These are phyloP conservation scores for Cylindrotheca fusiformis DNA, from an alignment of 108 stramenopile genomes.

Conservation along the genomic window DNA sequence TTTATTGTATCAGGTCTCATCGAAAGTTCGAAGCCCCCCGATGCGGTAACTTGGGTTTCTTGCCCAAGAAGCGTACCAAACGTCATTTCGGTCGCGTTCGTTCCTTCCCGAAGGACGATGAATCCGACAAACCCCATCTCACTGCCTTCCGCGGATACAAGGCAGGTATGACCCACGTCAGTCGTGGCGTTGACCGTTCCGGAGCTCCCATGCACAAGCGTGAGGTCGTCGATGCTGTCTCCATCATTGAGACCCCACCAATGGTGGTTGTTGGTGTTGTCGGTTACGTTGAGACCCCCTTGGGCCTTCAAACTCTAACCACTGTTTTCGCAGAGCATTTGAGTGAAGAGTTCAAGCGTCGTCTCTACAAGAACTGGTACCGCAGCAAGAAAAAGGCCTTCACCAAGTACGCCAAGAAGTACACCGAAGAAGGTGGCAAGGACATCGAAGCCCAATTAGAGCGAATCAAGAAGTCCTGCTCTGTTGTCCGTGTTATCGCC, in stretches of 20 bases:
- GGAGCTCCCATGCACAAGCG: constrained; percentile 99
- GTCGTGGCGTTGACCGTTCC: constrained; percentile 97
- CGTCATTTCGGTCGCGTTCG: constrained; percentile 94
- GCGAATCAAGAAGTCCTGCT: constrained; percentile 98
- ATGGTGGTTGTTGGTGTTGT: constrained; percentile 99
- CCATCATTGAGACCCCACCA: constrained; percentile 98
- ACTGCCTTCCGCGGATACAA: constrained; percentile 99
- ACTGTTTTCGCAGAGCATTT: constrained; percentile 99
- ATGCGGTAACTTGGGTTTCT: constrained; percentile 93
- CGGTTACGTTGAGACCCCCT: constrained; percentile 99
- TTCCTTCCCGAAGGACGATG: constrained; percentile 97
- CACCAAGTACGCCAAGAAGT: constrained; percentile 99
- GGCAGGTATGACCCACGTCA: constrained; percentile 99
- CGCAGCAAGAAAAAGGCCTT: constrained; percentile 99
- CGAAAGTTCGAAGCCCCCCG: constrained; percentile 99
- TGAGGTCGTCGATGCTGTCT: constrained; percentile 99
- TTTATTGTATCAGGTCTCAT: constrained; percentile 78
- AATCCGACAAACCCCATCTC: constrained; percentile 88
- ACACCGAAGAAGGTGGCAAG: constrained; percentile 85
- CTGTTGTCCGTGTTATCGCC: constrained; percentile 97
- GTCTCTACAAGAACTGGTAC: constrained; percentile 99
- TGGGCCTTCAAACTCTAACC: constrained; percentile 96
- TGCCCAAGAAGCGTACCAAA: constrained; percentile 99
- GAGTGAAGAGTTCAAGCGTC: constrained; percentile 98
- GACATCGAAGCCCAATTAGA: constrained; percentile 95